Evolutionary conservation across 2,329 filamentous ascomycete genomes (phyloP).

Genomic region (Pyricularia pennisetigena): DNA sequence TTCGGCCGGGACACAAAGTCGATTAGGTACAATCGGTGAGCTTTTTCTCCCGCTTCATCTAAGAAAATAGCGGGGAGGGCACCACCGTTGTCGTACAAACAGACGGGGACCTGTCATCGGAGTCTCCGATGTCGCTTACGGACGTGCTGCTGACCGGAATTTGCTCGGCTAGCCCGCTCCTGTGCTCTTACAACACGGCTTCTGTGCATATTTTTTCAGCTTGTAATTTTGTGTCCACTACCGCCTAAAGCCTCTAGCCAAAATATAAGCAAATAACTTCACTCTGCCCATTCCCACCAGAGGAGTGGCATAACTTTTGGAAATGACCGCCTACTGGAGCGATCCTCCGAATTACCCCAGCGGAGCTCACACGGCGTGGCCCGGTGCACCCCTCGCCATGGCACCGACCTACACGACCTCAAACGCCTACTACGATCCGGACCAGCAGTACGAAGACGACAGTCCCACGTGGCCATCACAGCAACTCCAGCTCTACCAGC

Average conservation of each 20-base stretch:
- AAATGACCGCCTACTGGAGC: not conserved
- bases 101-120: not conserved
- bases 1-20: no score
- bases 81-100: not conserved
- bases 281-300: not conserved
- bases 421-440: not conserved
- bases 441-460: not conserved
- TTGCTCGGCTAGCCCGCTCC: not conserved
- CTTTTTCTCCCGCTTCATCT: no score
- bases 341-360: not conserved
- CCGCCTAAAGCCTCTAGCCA: not conserved
- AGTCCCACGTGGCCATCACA: not conserved
- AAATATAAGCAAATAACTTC: not conserved
- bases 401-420: not conserved
- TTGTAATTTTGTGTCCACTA: not conserved
- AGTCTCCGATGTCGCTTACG: not conserved
- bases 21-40: no score
- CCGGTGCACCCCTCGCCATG: not conserved
- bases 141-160: not conserved
- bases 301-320: not conserved
- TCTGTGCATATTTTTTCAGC: not conserved
- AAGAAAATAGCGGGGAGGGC: no score
- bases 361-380: not conserved
- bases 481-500: not conserved
- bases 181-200: not conserved